Evolutionary conservation across 768 basidiomycete genomes (phyloP), one percentile per base, ranked within the genome.

Genomic region (Strobilomyces echinocephalus): DNA sequence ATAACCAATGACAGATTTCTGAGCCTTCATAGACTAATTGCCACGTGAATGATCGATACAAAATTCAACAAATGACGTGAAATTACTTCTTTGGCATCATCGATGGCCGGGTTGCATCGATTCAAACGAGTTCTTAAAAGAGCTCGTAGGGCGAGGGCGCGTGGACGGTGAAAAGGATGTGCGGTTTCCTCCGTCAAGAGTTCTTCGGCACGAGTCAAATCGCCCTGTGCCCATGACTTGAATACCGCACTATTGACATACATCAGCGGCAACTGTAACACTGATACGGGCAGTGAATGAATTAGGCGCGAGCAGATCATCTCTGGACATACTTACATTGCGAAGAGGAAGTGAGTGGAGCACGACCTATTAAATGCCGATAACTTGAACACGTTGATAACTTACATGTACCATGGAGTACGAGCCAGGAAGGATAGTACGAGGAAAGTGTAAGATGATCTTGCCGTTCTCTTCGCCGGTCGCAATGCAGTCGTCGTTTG

Each of bases 71-170:
- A 14, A 38, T 26, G 21, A 10, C 7, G 2, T 2, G 20, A 45
- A 46, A 24, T n/a, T 48, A 56, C 55, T 49, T 39, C 36, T 20
- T 46, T 56, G 1, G 46, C 49, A 30, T 57, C 54, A 4, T 46
- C 33, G 14, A 50, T 8, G 21, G 44, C 45, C 28, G 11, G 11
- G 21, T 46, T 20, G 12, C 20, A 35, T 33, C 4, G 31, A 9
- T 24, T 21, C 20, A 24, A 46, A 16, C 33, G 46, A 4, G 18
- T 20, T 7, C 45, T 10, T 21, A 46, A 18, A 34, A 46, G 31
- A 14, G 45, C 30, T 2, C 45, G 45, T 6, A 20, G 30, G 12
- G 45, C 45, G 14, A 46, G 46, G 1, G 33, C 31, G 8, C 8
- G 46, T 10, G 46, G 20, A 35, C n/a, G 11, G 8, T 24, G 46